Base-by-base conservation (phyloP, 1,284 basidiomycete genomes). In the Takashimella tepidaria region DNA sequence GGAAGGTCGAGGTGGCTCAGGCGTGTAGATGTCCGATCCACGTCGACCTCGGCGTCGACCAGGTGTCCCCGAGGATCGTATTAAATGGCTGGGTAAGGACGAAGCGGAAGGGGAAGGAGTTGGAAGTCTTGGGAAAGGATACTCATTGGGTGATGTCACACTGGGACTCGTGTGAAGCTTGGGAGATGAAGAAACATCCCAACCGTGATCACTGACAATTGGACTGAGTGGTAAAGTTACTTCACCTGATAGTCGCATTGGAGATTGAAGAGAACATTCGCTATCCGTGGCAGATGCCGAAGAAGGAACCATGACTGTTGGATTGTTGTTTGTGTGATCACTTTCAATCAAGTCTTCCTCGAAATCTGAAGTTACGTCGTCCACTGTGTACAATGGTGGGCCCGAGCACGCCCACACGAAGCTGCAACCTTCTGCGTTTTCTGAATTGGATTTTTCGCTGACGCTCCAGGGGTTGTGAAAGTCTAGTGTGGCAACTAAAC, bases 381-480 rank as follows among this genome's bases (percentile, higher is more conserved):
- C 16, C 10, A 37, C 10, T 16, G 31, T 37, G 10, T 37, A 8
- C 8, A 37, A 16, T 16, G 31, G 16, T 37, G 31, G 31, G 10
- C 22, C 45, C 23, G 54, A 50, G 45, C 53, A 54, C 5, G 57
- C 58, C 63, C 59, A 64, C 40, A 59, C 49, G 40, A 52, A 54
- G 16, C 37, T 45, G 16, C 48, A 50, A 21, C 24, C 42, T n/a
- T 59, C 57, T 13, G 45, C 44, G n/a, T n/a, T n/a, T 37, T 51
- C 44, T 21, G 50, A 12, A 37, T 53, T 49, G 26, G 58, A 37
- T 47, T 50, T 45, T 16, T 57, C 59, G 8, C 57, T 57, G 13
- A 61, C 41, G 16, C 61, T 62, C 71, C 71, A 73, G 8, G 62
- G 69, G 44, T 72, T 66, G 41, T 63, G 61, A 59, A 74, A 70